Evolutionary conservation across 306 rosid species (phyloP), one percentile per base, ranked within the genome.

Genomic region (Pyrus bretschneideri): DNA sequence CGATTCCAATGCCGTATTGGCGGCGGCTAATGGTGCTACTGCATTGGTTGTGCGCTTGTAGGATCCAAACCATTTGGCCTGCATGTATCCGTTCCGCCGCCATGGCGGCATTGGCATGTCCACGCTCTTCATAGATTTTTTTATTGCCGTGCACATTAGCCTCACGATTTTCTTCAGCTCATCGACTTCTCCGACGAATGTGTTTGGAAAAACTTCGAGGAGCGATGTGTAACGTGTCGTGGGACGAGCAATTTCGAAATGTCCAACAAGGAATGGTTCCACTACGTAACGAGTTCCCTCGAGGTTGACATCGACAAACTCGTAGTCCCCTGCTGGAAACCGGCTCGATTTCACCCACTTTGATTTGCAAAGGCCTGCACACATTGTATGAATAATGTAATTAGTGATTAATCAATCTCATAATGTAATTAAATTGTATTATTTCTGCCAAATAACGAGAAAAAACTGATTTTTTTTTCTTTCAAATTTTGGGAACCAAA

Each of bases 291-390:
- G 89, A 38, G 67, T 88, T 59, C 88, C 89, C 0, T 76, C 40
- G 1, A 79, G 44, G 67, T 88, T 78, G 14, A 92, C 81, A 77
- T 95, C 98, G 9, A 92, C 60, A 51, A 84, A 95, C 63, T 95
- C 97, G 5, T 90, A 89, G 2, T 87, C 78, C 19, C 97, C 97
- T 0, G 90, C 83, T 11, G 92, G 93, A 78, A 85, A 80, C 17
- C 84, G 71, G 33, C 83, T 86, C 1, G 19, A 82, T 81, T 81
- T 90, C 70, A 81, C 90, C 96, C 92, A 88, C 76, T 86, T 89
- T 1, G 97, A 87, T 85, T 95, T 95, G 97, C 98, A 90, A 1
- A 95, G 89, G 8, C 97, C 97, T 95, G 88, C 27, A 18, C 18
- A 57, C 52, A 19, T 18, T 51, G n/a, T 30, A 35, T 25, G 6